Evolutionary conservation across 305 asterid genomes (phyloP).

Genomic region (Fraxinus dipetala): DNA sequence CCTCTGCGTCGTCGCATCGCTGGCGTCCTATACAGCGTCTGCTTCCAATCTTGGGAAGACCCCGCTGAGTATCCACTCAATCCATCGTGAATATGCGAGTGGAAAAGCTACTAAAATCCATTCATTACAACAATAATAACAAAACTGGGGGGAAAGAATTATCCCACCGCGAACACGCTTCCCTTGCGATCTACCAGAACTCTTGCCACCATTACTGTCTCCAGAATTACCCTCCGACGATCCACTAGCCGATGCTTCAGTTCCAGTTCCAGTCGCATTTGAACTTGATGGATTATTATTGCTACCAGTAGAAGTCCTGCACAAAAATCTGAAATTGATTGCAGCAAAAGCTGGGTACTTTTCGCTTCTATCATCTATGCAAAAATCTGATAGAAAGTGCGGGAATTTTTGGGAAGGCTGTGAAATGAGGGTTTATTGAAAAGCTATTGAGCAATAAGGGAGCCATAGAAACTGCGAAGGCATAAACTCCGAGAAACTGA

Average conservation of each 20-base stretch:
- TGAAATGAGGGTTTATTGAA: conserved; percentile 17
- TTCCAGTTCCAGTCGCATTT: conserved; percentile 13
- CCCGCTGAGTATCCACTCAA: too few relatives aligned
- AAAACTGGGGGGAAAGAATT: conserved; percentile 7
- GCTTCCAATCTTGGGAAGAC: too few relatives aligned
- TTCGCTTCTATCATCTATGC: conserved; percentile 8
- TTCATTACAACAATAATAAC: not conserved
- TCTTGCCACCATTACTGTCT: conserved; percentile 34
- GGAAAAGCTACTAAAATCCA: too few relatives aligned
- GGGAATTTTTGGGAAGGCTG: conserved; percentile 12
- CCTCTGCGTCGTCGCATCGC: too few relatives aligned
- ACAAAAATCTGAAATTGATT: conserved; percentile 27
- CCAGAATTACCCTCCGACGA: conserved; percentile 47
- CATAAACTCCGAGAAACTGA: conserved; percentile 28
- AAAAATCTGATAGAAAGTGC: conserved; percentile 18
- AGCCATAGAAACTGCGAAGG: conserved; percentile 26
- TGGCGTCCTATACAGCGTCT: too few relatives aligned
- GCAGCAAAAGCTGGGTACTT: conserved; percentile 19
- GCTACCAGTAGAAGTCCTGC: conserved; percentile 34
- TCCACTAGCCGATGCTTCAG: conserved; percentile 29
- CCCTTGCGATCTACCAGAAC: conserved; percentile 58
- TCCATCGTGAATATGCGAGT: too few relatives aligned
- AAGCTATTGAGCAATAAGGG: conserved; percentile 21
- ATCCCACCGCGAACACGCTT: conserved; percentile 77
- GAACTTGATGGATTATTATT: conserved; percentile 28